Evolutionary conservation across 2,329 filamentous ascomycete species (phyloP), one percentile per base, ranked within the genome.

Genomic region (Aspergillus hortae): DNA sequence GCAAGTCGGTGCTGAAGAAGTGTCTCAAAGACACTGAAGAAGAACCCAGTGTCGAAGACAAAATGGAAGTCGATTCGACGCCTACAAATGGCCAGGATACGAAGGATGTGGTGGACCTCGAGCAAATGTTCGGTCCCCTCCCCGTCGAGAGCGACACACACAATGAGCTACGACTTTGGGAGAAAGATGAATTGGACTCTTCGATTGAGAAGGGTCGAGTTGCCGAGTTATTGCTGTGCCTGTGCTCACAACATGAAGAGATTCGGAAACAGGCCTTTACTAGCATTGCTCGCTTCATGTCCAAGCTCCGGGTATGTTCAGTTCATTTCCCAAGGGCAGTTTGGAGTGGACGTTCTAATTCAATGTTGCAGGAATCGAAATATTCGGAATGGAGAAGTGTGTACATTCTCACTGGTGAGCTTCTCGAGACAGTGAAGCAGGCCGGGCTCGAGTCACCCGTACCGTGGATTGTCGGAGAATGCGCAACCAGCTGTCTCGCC

Each of bases 151-250:
- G 70, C n/a, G 69, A 66, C 38, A 69, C 72, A n/a, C 69, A 75
- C 40, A 63, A 69, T 46, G 74, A 66, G 32, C 70, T 86, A 12
- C 74, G 76, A 52, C 75, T 75, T 63, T 96, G 90, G 90, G 78
- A 82, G 40, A 80, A 83, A 56, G 92, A 95, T 65, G 86, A 89
- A 30, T 76, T 89, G 0, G 88, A 92, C 41, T 85, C 92, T 62
- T 82, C 90, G 1, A 77, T 95, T 7, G 89, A 94, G 61, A 88
- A 94, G 57, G 88, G 87, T 6, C 81, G 89, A 61, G 79, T 89
- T 19, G 78, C 81, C 12, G 80, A 84, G 2, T 74, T 97, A 27
- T 78, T 95, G 44, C 77, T 87, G 32, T 87, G 92, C 61, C 78
- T 96, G 10, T 87, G 84, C 49, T 95, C 91, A 0, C 74, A 84